Evolutionary conservation across 148 eudicot species (phyloP).

Genomic region (Simmondsia chinensis): DNA sequence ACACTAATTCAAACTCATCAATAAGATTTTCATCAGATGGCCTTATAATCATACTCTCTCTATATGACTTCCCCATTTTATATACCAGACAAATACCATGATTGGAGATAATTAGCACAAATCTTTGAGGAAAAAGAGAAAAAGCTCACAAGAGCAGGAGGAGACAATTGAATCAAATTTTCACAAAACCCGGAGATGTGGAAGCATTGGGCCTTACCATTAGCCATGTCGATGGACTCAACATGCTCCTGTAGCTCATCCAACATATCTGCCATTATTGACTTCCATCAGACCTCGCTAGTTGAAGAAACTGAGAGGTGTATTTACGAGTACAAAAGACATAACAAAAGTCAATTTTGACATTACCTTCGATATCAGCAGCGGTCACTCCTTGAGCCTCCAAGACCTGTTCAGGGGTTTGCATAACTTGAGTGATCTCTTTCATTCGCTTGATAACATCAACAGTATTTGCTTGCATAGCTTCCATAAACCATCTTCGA

Average conservation of each 20-base stretch:
- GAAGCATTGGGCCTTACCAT: constrained; percentile 75
- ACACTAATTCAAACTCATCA: too few species aligned
- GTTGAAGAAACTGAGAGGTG: background rate
- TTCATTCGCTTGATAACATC: constrained; percentile 89
- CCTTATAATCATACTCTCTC: too few species aligned
- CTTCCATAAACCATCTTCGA: constrained; percentile 94
- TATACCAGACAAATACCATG: too few species aligned
- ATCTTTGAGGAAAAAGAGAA: too few species aligned
- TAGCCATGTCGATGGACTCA: constrained; percentile 94
- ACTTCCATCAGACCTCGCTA: background rate
- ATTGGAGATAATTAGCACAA: too few species aligned
- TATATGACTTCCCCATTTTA: too few species aligned
- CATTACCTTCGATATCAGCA: constrained; percentile 68
- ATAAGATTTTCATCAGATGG: too few species aligned
- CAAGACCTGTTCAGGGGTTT: constrained; percentile 77
- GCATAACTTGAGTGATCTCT: constrained; percentile 88
- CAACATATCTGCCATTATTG: constrained; percentile 49
- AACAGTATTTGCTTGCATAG: constrained; percentile 85
- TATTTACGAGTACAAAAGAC: background rate
- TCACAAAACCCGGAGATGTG: too few species aligned
- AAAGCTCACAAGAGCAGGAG: too few species aligned
- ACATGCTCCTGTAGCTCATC: constrained; percentile 98
- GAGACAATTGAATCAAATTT: too few species aligned
- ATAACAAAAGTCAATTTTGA: background rate
- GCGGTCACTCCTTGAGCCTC: constrained; percentile 85